These are phyloP conservation scores for Colletotrichum graminicola DNA, from an alignment of 2,329 filamentous ascomycete genomes.

Conservation along the genomic window DNA sequence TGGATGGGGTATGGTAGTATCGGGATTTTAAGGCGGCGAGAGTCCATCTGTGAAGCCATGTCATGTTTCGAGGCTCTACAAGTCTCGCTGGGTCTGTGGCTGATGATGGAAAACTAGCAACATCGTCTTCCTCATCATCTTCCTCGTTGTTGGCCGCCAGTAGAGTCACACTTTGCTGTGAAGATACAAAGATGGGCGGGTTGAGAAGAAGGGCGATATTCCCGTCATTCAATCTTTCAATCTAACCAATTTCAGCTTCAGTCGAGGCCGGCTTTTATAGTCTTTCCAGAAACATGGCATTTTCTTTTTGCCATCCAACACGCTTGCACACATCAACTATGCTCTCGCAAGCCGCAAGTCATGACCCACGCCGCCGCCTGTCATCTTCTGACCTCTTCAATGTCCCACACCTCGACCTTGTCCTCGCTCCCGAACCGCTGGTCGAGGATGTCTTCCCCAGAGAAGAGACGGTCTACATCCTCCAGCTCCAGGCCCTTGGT, in stretches of 20 bases:
- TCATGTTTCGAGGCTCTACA: background rate
- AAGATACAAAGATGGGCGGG: background rate
- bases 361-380: background rate
- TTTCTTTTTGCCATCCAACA: background rate
- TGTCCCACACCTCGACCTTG: constrained; percentile 27
- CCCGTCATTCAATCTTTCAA: background rate
- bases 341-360: background rate
- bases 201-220: rapidly evolving
- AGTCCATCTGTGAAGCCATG: background rate
- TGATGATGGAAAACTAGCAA: background rate
- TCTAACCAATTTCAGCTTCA: too few species aligned
- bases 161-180: background rate
- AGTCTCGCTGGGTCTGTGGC: background rate
- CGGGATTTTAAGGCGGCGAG: background rate
- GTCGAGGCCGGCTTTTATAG: background rate
- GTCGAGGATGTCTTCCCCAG: constrained; percentile 45
- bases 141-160: background rate
- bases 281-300: background rate
- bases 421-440: constrained; percentile 10
- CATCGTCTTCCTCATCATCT: background rate
- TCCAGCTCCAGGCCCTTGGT: constrained; percentile 56
- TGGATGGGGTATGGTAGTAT: background rate
- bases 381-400: constrained; percentile 20
- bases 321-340: background rate
- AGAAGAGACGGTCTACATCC: constrained; percentile 49